Evolutionary conservation across 345 rosid genomes (phyloP).

Genomic region (Isatis tinctoria): DNA sequence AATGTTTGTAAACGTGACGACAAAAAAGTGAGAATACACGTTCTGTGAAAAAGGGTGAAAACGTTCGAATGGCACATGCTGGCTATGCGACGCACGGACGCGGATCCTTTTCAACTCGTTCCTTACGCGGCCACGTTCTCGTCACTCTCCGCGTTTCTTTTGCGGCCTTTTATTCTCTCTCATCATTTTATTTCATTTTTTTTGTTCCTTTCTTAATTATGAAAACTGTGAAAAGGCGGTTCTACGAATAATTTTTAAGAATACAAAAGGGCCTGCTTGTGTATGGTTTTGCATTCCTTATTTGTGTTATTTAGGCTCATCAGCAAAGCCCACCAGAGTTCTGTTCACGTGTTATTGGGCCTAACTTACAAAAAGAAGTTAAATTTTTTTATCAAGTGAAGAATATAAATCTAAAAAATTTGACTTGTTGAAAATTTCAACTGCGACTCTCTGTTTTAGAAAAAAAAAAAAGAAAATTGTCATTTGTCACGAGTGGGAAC

Average conservation of each 20-base stretch:
- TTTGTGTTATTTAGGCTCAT: neutral
- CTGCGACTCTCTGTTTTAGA: no score
- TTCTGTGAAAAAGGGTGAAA: neutral
- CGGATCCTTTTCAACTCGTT: constrained; percentile 6
- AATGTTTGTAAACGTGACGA: neutral
- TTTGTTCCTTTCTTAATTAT: neutral
- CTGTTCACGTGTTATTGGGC: neutral
- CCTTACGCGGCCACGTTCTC: constrained; percentile 18
- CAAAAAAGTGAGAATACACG: neutral
- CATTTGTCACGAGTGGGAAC: no score
- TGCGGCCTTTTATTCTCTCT: constrained; percentile 16
- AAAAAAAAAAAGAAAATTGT: no score
- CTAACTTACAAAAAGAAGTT: no score
- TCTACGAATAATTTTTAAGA: neutral
- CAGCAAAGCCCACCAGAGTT: neutral
- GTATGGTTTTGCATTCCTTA: neutral
- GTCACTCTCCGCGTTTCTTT: constrained; percentile 1
- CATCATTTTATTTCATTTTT: neutral
- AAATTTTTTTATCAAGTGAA: no score
- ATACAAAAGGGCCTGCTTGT: neutral
- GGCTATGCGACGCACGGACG: constrained; percentile 16
- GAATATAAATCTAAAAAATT: neutral
- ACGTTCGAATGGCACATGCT: neutral
- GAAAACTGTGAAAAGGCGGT: neutral
- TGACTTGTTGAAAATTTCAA: neutral